Evolutionary conservation across 2,329 filamentous ascomycete species (phyloP), one percentile per base, ranked within the genome.

Genomic region (Bipolaris oryzae): DNA sequence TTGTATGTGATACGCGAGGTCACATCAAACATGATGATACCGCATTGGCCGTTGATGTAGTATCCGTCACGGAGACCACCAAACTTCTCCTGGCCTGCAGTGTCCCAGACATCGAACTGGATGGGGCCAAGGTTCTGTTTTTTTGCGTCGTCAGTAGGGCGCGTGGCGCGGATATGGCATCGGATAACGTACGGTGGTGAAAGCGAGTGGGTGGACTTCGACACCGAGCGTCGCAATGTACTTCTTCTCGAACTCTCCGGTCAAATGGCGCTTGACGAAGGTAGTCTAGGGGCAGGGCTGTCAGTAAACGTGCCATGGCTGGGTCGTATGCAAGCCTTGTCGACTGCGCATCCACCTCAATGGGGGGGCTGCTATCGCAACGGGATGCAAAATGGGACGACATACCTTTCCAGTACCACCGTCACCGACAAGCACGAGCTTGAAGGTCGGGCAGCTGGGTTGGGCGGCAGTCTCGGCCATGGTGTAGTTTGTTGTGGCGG

Each of bases 21-120:
- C 69, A 99, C 94, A 81, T 99, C 94, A 81, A 99, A 99, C 94
- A 99, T 99, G 89, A 99, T 98, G 85, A 99, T 97, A 84, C 95
- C 94, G 82, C 94, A 98, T 84, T 98, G 94, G 76, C 94, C 94
- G 85, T 97, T 97, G 87, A 99, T 99, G 86, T 99, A 99, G 89
- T 99, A 99, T 72, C 94, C 94, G 82, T 99, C 94, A 84, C 94
- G 91, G 76, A 99, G 92, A 86, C 94, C 94, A 81, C 94, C 94
- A 70, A 99, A 99, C 88, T 98, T 99, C 87, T 99, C 94, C 84
- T 99, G 94, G 73, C 94, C 94, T 73, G 94, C 94, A 65, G 94
- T 99, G 80, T 99, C 94, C 94, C 94, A 99, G 72, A 98, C 95
- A 79, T 99, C 94, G 84, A 99, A 99, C 84, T 96, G 92, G 77